These are phyloP conservation scores for Arthrobotrys sphaeroides DNA, from an alignment of 2,329 filamentous ascomycete genomes.

Conservation along the genomic window DNA sequence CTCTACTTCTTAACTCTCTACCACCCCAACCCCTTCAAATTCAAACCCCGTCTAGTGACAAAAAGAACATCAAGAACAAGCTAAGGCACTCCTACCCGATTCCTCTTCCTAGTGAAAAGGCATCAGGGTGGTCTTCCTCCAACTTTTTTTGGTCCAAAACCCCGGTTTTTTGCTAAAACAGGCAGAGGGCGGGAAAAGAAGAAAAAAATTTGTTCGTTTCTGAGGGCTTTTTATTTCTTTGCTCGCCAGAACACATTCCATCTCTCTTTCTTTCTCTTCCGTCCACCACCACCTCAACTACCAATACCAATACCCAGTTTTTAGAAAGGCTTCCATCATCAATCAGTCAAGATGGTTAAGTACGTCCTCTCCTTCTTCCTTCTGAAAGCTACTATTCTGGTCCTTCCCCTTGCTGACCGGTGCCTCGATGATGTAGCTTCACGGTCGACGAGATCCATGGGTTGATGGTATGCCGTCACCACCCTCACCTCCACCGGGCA, in stretches of 20 bases:
- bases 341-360: constrained; percentile 99
- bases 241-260: constrained; percentile 6
- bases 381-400: not conserved
- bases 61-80: constrained; percentile 14
- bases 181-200: constrained; percentile 39
- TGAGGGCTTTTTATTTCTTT: constrained; percentile 43
- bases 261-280: constrained; percentile 57
- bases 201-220: constrained; percentile 33
- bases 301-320: constrained; percentile 37
- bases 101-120: constrained; percentile 47
- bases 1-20: constrained; percentile 1
- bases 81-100: constrained; percentile 40
- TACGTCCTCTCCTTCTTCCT: constrained; percentile 69
- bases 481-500: not conserved
- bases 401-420: constrained; percentile 20
- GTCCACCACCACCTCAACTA: constrained; percentile 10
- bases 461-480: constrained; percentile 68
- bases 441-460: constrained; percentile 91
- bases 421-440: constrained; percentile 73
- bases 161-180: constrained; percentile 33
- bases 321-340: constrained; percentile 61
- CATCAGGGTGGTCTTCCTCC: constrained; percentile 40
- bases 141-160: constrained; percentile 22
- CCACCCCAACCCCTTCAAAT: constrained; percentile 28
- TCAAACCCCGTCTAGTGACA: constrained; percentile 16